These are phyloP conservation scores for Hymenoscyphus linearis DNA, from an alignment of 2,329 filamentous ascomycete genomes.

Conservation along the genomic window DNA sequence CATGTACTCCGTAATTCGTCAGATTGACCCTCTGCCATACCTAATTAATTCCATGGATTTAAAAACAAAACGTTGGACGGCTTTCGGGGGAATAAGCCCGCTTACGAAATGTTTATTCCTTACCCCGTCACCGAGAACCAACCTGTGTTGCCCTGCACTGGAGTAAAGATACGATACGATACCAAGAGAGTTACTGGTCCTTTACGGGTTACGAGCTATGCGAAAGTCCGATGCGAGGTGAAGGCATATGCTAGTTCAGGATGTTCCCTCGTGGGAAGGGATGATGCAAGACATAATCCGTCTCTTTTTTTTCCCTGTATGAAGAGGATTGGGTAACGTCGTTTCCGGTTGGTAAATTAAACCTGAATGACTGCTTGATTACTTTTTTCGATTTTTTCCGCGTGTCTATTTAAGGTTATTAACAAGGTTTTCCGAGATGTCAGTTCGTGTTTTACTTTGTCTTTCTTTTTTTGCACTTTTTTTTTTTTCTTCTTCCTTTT, in stretches of 20 bases:
- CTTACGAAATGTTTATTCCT: background rate
- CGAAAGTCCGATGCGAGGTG: background rate
- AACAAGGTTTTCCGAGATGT: background rate
- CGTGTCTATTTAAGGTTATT: background rate
- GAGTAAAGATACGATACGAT: no score
- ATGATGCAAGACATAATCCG: background rate
- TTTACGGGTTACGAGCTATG: background rate
- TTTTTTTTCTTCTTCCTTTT: background rate
- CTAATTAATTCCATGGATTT: background rate
- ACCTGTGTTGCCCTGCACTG: background rate
- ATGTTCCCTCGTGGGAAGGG: background rate
- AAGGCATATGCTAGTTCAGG: background rate
- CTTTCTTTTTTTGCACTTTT: background rate
- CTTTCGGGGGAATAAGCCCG: background rate
- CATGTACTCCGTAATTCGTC: no score
- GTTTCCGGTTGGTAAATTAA: no score
- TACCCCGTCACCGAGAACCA: background rate
- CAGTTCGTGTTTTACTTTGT: background rate
- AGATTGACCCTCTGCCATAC: background rate
- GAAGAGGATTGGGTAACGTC: no score
- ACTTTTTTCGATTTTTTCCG: background rate
- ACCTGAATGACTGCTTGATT: background rate
- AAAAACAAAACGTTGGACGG: background rate
- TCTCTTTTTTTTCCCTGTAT: background rate
- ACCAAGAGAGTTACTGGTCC: background rate